Percentiles rank a stretch among this genome's conserved stretches.
Evolutionary conservation across 78 protist genomes (phyloP).

Genomic region (Tieghemostelium lacteum): DNA sequence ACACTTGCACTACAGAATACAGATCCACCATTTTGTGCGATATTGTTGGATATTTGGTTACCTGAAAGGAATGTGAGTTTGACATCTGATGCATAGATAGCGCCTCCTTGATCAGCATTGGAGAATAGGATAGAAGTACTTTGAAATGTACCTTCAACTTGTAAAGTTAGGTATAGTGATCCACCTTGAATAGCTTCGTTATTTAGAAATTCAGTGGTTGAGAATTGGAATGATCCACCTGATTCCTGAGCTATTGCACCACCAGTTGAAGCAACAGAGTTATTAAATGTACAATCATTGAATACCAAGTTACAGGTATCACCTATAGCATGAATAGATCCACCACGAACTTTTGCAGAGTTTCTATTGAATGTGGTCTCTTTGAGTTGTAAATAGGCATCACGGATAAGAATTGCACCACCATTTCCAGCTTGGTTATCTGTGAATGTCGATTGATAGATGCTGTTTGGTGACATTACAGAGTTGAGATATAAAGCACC

Average conservation of each 20-base stretch:
- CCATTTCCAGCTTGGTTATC: background rate
- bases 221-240: background rate
- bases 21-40: conserved; percentile 9
- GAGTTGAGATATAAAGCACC: background rate
- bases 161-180: background rate
- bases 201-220: background rate
- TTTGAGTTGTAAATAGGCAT: background rate
- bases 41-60: background rate
- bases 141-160: background rate
- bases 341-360: conserved; percentile 11
- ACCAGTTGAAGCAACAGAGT: conserved; percentile 11
- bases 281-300: background rate
- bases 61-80: background rate
- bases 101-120: conserved; percentile 22
- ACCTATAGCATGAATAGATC: background rate
- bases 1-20: conserved; percentile 18
- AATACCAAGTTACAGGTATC: background rate
- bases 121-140: background rate
- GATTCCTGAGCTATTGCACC: background rate
- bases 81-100: conserved; percentile 8
- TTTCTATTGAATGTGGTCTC: background rate
- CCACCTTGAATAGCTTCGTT: conserved; percentile 10
- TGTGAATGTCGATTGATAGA: background rate
- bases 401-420: background rate
- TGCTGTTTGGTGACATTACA: background rate